phyloP scores from a whole-genome alignment of 169 alveolate genomes.

The Eimeria acervulina region DNA sequence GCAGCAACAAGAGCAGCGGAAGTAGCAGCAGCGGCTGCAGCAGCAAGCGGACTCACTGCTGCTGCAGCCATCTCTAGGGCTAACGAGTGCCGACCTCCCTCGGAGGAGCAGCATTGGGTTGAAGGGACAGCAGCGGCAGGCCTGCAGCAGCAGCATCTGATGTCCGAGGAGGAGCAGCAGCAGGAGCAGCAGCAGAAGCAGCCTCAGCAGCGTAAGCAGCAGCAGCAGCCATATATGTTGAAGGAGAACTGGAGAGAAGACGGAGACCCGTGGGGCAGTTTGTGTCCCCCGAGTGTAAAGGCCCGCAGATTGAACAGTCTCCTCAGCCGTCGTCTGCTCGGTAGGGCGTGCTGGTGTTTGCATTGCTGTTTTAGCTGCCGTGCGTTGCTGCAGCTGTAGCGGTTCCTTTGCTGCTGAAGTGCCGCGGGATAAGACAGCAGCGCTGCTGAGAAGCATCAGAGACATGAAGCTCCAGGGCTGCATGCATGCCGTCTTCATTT shows the following conservation, averaged over 20 bases:
- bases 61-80: neutral
- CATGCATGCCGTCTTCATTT: neutral
- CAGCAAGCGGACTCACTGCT: neutral
- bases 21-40: neutral
- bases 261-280: constrained; percentile 54
- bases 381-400: constrained; percentile 21
- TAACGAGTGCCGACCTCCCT: neutral
- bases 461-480: neutral
- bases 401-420: neutral
- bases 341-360: neutral
- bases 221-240: neutral
- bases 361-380: neutral
- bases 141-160: neutral
- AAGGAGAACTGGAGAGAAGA: constrained; percentile 55
- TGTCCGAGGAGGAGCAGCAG: neutral
- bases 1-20: constrained; percentile 28
- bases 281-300: constrained; percentile 68
- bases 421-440: no score
- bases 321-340: constrained; percentile 48
- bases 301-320: constrained; percentile 31
- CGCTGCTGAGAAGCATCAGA: no score
- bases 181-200: constrained; percentile 53
- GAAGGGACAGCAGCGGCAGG: constrained; percentile 28
- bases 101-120: neutral
- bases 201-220: constrained; percentile 49